A percentile compares a stretch with the other conserved stretches of the same genome.
Conservation (phyloP, 305 asterid species). For the Ajuga reptans region DNA sequence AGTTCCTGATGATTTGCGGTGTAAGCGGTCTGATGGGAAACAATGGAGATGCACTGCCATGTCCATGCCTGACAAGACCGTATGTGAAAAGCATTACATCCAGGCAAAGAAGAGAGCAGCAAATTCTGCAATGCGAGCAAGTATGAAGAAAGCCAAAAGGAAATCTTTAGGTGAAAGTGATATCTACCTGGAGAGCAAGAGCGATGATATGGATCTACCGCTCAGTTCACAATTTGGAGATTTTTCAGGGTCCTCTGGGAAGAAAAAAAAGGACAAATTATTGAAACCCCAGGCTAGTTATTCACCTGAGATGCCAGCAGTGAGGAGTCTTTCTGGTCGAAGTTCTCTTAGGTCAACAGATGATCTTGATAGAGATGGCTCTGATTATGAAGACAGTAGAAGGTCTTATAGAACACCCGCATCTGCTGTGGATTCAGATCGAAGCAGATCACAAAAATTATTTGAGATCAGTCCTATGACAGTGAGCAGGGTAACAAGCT, state of each 20-base stretch:
- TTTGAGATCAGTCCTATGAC: conserved; percentile 53
- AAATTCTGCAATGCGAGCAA: conserved; percentile 92
- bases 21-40: conserved; percentile 98
- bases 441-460: conserved; percentile 57
- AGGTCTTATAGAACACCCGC: conserved; percentile 60
- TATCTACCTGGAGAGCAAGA: conserved; percentile 76
- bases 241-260: conserved; percentile 56
- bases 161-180: conserved; percentile 64
- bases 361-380: conserved; percentile 54
- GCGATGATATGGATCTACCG: conserved; percentile 88
- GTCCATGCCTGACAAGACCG: conserved; percentile 99
- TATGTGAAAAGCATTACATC: conserved; percentile 95
- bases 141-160: conserved; percentile 68
- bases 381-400: conserved; percentile 55
- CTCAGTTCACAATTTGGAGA: conserved; percentile 62
- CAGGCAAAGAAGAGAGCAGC: conserved; percentile 99
- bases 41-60: conserved; percentile 99
- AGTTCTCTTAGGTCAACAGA: conserved; percentile 61
- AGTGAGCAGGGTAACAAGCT: conserved; percentile 39
- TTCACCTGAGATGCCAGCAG: conserved; percentile 70
- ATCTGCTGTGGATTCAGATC: conserved; percentile 62
- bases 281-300: conserved; percentile 40
- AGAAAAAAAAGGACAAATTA: conserved; percentile 57
- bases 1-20: conserved; percentile 91
- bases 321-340: conserved; percentile 48